Conservation (phyloP, 1,139 yeast genomes). For the Candida tropicalis region DNA sequence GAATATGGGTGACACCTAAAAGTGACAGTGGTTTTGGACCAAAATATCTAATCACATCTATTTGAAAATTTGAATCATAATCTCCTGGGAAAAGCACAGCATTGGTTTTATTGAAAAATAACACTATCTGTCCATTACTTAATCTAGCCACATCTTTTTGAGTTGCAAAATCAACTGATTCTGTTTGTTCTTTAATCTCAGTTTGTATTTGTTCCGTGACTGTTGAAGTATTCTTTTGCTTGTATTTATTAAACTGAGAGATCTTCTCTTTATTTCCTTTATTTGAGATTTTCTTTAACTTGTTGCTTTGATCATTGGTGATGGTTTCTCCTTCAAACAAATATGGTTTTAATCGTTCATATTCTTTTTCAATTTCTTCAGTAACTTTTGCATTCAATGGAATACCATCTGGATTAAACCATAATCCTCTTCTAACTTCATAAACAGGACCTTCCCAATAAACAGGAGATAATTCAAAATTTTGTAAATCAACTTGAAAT, state of each 20-base stretch:
- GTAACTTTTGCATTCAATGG: constrained; percentile 62
- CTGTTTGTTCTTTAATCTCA: constrained; percentile 6
- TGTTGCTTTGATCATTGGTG: constrained; percentile 11
- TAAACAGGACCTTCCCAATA: constrained; percentile 91
- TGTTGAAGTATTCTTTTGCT: constrained; percentile 9
- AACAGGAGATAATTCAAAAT: constrained; percentile 62
- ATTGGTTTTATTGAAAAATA: constrained; percentile 33
- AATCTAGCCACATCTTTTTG: constrained; percentile 36
- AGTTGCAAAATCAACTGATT: constrained; percentile 19
- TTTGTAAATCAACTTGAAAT: constrained; percentile 66
- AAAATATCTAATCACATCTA: constrained; percentile 41
- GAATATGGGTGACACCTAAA: constrained; percentile 38
- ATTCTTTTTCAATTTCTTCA: constrained; percentile 61
- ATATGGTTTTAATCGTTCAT: constrained; percentile 37
- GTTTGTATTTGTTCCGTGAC: constrained; percentile 4
- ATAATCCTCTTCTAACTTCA: constrained; percentile 81
- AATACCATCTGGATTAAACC: constrained; percentile 68
- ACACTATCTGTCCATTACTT: constrained; percentile 31
- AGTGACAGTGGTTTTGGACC: constrained; percentile 35
- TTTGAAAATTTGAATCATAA: constrained; percentile 36
- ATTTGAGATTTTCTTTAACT: constrained; percentile 9
- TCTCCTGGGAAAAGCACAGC: constrained; percentile 44
- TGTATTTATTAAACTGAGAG: constrained; percentile 24
- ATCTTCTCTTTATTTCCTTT: constrained; percentile 22
- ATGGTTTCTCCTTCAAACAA: constrained; percentile 21